Percentiles rank a stretch among this genome's conserved stretches.
Evolutionary conservation across 176 grass and related monocot genomes (phyloP).

Genomic region (barley (Hordeum vulgare)): DNA sequence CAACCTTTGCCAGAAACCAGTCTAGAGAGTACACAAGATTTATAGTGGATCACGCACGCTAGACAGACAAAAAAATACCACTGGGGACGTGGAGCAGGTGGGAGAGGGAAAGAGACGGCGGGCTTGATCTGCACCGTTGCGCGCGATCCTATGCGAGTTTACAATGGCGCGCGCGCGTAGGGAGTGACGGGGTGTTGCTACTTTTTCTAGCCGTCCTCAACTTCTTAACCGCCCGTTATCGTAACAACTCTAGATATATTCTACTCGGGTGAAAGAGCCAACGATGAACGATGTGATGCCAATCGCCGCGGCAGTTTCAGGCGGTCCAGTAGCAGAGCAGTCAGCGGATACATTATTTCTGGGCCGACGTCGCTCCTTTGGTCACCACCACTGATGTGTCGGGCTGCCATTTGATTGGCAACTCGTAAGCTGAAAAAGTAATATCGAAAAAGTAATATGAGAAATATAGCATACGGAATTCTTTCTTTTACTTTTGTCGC

Average conservation of each 20-base stretch:
- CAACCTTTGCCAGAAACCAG: neutral
- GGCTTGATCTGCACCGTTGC: neutral
- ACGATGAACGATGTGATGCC: neutral
- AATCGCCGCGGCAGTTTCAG: neutral
- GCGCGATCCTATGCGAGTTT: constrained; percentile 8
- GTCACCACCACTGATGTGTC: constrained; percentile 8
- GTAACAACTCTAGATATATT: neutral
- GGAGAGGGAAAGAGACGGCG: constrained; percentile 5
- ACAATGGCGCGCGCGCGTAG: neutral
- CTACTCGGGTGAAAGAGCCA: neutral
- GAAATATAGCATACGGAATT: neutral
- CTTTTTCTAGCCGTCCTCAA: neutral
- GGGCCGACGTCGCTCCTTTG: neutral
- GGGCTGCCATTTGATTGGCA: neutral
- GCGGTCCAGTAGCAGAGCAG: constrained; percentile 2
- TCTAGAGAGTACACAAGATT: neutral
- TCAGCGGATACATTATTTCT: constrained; percentile 3
- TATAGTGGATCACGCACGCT: constrained; percentile 5
- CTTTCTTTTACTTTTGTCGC: neutral
- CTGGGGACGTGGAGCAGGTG: constrained; percentile 18
- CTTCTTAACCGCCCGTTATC: neutral
- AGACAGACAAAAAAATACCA: neutral
- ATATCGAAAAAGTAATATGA: too few species aligned
- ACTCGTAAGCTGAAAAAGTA: neutral
- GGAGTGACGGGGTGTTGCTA: neutral